phyloP scores from a whole-genome alignment of 495 filamentous ascomycete genomes.

The Elasticomyces elasticus region DNA sequence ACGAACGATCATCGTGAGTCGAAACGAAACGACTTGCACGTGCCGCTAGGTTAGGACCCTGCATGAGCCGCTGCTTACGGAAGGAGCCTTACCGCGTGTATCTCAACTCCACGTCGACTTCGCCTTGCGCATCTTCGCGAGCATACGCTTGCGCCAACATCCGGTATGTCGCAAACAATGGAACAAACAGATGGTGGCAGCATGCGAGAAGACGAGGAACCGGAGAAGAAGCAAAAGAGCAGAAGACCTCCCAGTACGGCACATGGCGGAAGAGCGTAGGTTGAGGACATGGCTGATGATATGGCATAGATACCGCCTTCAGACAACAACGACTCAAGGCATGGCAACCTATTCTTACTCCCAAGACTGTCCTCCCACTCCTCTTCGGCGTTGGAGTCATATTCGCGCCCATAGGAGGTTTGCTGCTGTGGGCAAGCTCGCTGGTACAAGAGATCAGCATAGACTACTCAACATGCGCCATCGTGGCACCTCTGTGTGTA shows the following conservation, averaged over 20 bases:
- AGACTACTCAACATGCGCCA: conserved; percentile 73
- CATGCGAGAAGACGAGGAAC: conserved; percentile 38
- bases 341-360: conserved; percentile 93
- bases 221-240: conserved; percentile 70
- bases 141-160: background rate
- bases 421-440: conserved; percentile 72
- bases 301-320: conserved; percentile 68
- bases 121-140: background rate
- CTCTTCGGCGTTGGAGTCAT: conserved; percentile 81
- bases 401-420: conserved; percentile 78
- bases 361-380: conserved; percentile 81
- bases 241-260: conserved; percentile 72
- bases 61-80: background rate
- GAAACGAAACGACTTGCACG: no score
- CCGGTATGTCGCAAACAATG: conserved; percentile 33
- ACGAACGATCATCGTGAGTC: no score
- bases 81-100: background rate
- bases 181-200: conserved; percentile 23
- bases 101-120: background rate
- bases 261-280: conserved; percentile 6
- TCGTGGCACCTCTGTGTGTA: conserved; percentile 35
- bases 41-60: background rate
- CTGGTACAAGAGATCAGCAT: conserved; percentile 79
- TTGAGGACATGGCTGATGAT: conserved; percentile 4
- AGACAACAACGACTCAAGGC: conserved; percentile 85